These are phyloP conservation scores for Boletus rubropictus DNA, from an alignment of 768 basidiomycete genomes.

Conservation along the genomic window DNA sequence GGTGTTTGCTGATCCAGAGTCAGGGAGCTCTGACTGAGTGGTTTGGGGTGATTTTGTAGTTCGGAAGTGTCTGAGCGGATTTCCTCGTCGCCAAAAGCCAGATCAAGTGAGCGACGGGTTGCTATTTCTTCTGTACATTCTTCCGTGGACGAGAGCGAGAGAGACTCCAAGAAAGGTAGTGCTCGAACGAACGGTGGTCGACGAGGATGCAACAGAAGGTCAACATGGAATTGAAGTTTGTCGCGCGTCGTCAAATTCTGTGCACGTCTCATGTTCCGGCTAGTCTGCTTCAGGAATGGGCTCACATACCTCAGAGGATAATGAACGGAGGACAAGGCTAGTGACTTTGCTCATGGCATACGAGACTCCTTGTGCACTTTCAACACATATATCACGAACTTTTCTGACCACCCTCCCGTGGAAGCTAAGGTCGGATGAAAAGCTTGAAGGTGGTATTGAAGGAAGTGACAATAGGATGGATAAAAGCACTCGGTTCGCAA, in stretches of 20 bases:
- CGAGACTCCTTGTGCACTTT: slow-evolving; percentile 49
- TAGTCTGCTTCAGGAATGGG: neutral
- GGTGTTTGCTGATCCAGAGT: neutral
- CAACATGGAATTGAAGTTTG: slow-evolving; percentile 38
- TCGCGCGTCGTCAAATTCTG: slow-evolving; percentile 16
- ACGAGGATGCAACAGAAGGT: slow-evolving; percentile 71
- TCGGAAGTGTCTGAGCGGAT: neutral
- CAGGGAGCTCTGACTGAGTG: neutral
- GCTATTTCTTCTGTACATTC: slow-evolving; percentile 60
- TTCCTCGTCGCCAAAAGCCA: slow-evolving; percentile 24
- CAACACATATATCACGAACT: slow-evolving; percentile 44
- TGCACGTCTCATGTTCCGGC: neutral
- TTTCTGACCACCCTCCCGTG: slow-evolving; percentile 40
- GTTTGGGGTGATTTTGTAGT: neutral
- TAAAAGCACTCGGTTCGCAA: slow-evolving; percentile 53
- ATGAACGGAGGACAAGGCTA: slow-evolving; percentile 47
- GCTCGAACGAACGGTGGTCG: slow-evolving; percentile 70
- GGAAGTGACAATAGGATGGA: slow-evolving; percentile 54
- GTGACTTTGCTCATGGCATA: slow-evolving; percentile 58
- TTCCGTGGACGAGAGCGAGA: slow-evolving; percentile 58
- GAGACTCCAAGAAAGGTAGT: slow-evolving; percentile 54
- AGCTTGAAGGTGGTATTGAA: slow-evolving; percentile 46
- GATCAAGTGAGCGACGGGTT: slow-evolving; percentile 37
- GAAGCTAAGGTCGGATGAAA: slow-evolving; percentile 49
- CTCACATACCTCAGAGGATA: slow-evolving; percentile 30